Base-by-base conservation (phyloP, 768 basidiomycete species). In the Collybia mongolica region DNA sequence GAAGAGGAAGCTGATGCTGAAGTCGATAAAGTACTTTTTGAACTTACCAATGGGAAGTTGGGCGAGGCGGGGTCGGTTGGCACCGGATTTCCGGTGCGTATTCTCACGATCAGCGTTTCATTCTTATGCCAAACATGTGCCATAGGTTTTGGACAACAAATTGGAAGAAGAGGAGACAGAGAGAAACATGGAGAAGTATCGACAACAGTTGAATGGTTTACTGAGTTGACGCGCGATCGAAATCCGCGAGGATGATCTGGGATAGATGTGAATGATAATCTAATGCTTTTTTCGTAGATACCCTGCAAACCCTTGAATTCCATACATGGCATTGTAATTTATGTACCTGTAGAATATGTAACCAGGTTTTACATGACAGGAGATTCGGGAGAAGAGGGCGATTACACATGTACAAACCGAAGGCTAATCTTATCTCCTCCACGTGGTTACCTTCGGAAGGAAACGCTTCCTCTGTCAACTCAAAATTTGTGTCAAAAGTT, bases 1-100 rank as follows among this genome's bases (percentile, higher is more conserved):
- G 91, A 93, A 60, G 94, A 95, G 57, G 97, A 99, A 69, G 97
- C 97, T 3, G 94, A 98, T 60, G 92, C 84, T 9, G 97, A 99
- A 65, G 92, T 99, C 8, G 97, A 99, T 64, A 97, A 95, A 65
- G 90, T 99, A 12, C 65, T 99, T 35, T 98, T 88, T 59, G 94
- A 98, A 49, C 76, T 99, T 52, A 99, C 97, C 7, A 86, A 98
- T 55, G 97, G 95, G 47, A 96, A 96, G 70, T 75, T 97, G n/a
- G 94, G 94, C 5, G 81, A 88, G 63, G 90, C 83, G 39, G 91
- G 90, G 11, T 65, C 80, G 20, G 90, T 87, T 44, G 79, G 78
- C 32, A 81, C 76, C 26, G 87, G 85, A 44, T 63, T 90, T 56
- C 93, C 92, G 35, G 93, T 95, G 66, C 63, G 89, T 74, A 22